A percentile compares a stretch with the other conserved stretches of the same genome.
phyloP scores from a whole-genome alignment of 2,329 filamentous ascomycete genomes.

The Cytospora mali region DNA sequence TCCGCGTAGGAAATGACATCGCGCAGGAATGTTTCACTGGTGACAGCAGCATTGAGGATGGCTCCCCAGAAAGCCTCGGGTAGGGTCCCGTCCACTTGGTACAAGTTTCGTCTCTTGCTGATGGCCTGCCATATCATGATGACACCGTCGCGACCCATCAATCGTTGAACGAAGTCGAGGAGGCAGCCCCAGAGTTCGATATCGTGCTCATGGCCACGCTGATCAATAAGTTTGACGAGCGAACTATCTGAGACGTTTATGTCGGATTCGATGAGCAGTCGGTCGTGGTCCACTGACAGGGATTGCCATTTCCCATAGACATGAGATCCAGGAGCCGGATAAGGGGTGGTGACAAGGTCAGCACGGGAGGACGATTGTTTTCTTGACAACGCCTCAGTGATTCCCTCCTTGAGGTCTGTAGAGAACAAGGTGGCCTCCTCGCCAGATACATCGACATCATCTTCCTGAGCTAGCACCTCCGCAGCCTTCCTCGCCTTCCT shows the following conservation, averaged over 20 bases:
- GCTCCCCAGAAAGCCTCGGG: slow-evolving; percentile 36
- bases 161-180: slow-evolving; percentile 36
- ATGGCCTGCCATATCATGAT: slow-evolving; percentile 36
- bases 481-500: slow-evolving; percentile 21
- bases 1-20: slow-evolving; percentile 45
- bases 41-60: slow-evolving; percentile 40
- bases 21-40: slow-evolving; percentile 38
- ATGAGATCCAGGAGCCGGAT: slow-evolving; percentile 22
- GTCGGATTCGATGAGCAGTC: slow-evolving; percentile 34
- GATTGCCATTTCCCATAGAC: slow-evolving; percentile 35
- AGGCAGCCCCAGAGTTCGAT: slow-evolving; percentile 38
- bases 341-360: background rate
- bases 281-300: slow-evolving; percentile 33
- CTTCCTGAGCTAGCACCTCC: slow-evolving; percentile 19
- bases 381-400: slow-evolving; percentile 13
- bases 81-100: slow-evolving; percentile 31
- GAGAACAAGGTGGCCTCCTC: slow-evolving; percentile 22
- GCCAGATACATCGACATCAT: slow-evolving; percentile 7
- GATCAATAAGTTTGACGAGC: slow-evolving; percentile 33
- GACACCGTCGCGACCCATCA: slow-evolving; percentile 32
- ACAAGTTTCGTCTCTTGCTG: slow-evolving; percentile 31
- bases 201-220: slow-evolving; percentile 34
- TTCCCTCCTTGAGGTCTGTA: slow-evolving; percentile 20
- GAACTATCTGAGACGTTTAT: slow-evolving; percentile 13
- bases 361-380: background rate